Base-by-base conservation (phyloP, 1,284 basidiomycete species). In the Ganoderma lucidum region DNA sequence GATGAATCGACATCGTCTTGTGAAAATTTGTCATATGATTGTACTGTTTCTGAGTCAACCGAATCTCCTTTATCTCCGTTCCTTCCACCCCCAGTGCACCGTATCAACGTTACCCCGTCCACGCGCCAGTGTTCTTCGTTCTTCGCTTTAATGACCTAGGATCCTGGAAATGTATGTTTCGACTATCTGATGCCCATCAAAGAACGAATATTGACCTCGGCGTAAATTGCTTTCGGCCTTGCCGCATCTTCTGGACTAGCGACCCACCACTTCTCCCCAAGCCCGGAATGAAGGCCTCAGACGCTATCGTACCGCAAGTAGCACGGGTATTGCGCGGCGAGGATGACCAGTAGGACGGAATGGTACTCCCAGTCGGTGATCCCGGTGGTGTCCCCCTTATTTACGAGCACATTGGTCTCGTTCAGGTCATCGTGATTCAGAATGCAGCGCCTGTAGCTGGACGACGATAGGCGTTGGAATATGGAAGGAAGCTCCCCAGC, bases 341-440 rank as follows among this genome's bases (percentile, higher is more conserved):
- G 59, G 2, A 68, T 66, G 15, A 67, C 53, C 28, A 68, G 70
- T 17, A 4, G 62, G 2, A 45, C 53, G 14, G 67, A 62, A 53
- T 71, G 70, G 60, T 48, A 67, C 61, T 71, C 70, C 70, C 68
- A 71, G 42, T 71, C 68, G 30, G 69, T 28, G 32, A 71, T 37
- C 2, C 68, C 70, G 4, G 59, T 65, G 23, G 69, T 3, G 1
- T 37, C 19, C 1, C 70, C 65, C 8, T 48, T 60, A 42, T 58
- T 37, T 3, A 65, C 28, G 30, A 71, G 65, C 28, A 71, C 39
- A 48, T 71, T 71, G 6, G 60, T 41, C 9, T 51, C 60, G 23
- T 58, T 42, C 28, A 68, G 63, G 39, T 68, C 71, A 30, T 65
- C 62, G 56, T 72, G 71, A 14, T 4, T 51, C 42, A 67, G 61